A percentile compares a stretch with the other conserved stretches of the same genome.
phyloP scores from a whole-genome alignment of 805 yeast genomes.

The Candida nonsorbophila region DNA sequence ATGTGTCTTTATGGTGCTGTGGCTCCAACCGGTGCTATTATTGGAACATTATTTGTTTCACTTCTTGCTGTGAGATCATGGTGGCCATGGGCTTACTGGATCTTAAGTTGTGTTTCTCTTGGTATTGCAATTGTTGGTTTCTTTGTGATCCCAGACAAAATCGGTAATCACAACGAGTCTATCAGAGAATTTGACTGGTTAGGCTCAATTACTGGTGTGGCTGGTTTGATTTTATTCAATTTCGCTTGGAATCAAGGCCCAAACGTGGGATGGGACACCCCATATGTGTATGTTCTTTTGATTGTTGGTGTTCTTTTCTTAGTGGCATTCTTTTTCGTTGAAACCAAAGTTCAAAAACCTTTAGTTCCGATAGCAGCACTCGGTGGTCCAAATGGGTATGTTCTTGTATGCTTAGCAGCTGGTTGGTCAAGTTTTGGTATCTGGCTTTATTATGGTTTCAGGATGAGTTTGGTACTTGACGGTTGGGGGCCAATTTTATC shows the following conservation, averaged over 20 bases:
- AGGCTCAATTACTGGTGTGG: constrained; percentile 48
- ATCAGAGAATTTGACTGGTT: constrained; percentile 15
- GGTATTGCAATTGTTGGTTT: constrained; percentile 12
- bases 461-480: constrained; percentile 45
- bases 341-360: constrained; percentile 41
- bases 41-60: constrained; percentile 23
- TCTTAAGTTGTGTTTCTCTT: constrained; percentile 15
- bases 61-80: constrained; percentile 20
- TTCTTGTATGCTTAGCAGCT: constrained; percentile 47
- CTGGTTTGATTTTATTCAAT: constrained; percentile 58
- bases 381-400: constrained; percentile 40
- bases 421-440: constrained; percentile 81
- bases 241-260: constrained; percentile 79
- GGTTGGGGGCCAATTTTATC: constrained; percentile 29
- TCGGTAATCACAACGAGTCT: constrained; percentile 10
- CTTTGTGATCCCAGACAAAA: constrained; percentile 22
- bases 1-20: constrained; percentile 29
- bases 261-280: constrained; percentile 59
- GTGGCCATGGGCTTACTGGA: constrained; percentile 35
- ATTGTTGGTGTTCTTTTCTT: constrained; percentile 44
- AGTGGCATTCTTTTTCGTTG: constrained; percentile 45
- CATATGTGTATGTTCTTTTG: constrained; percentile 55
- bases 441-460: constrained; percentile 57
- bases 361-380: constrained; percentile 49
- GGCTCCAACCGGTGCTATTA: constrained; percentile 27